phyloP scores from a whole-genome alignment of 2,329 filamentous ascomycete species.

The Fusarium decemcellulare region DNA sequence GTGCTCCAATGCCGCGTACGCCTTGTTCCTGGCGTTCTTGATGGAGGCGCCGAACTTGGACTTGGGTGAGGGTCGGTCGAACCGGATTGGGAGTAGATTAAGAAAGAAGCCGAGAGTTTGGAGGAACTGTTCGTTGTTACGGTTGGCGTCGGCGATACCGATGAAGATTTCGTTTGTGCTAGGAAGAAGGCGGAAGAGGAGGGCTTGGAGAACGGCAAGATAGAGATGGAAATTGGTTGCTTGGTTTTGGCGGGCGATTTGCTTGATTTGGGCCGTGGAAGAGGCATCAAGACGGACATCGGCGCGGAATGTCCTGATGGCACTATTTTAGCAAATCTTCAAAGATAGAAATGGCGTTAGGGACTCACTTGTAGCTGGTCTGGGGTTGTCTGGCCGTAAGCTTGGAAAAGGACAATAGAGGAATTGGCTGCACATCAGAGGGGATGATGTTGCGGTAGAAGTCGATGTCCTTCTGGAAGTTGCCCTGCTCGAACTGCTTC shows the following conservation, averaged over 20 bases:
- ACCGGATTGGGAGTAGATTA: conserved; percentile 12
- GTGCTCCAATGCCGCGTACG: neutral
- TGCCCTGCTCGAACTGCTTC: too few relatives aligned
- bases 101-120: conserved; percentile 16
- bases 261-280: too few relatives aligned
- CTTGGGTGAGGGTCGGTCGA: neutral
- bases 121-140: neutral
- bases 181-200: neutral
- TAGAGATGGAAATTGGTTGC: conserved; percentile 8
- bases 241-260: neutral
- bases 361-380: too few relatives aligned
- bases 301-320: too few relatives aligned
- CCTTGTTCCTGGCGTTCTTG: neutral
- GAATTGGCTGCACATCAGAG: too few relatives aligned
- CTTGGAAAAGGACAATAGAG: too few relatives aligned
- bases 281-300: too few relatives aligned
- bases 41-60: neutral
- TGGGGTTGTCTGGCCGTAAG: too few relatives aligned
- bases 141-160: conserved; percentile 18
- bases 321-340: too few relatives aligned
- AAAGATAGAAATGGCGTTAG: too few relatives aligned
- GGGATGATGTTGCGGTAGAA: too few relatives aligned
- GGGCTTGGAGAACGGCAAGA: neutral
- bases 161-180: conserved; percentile 1
- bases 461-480: too few relatives aligned